These are phyloP conservation scores for Dacryopinax primogenitus DNA, from an alignment of 768 basidiomycete genomes.

Conservation along the genomic window DNA sequence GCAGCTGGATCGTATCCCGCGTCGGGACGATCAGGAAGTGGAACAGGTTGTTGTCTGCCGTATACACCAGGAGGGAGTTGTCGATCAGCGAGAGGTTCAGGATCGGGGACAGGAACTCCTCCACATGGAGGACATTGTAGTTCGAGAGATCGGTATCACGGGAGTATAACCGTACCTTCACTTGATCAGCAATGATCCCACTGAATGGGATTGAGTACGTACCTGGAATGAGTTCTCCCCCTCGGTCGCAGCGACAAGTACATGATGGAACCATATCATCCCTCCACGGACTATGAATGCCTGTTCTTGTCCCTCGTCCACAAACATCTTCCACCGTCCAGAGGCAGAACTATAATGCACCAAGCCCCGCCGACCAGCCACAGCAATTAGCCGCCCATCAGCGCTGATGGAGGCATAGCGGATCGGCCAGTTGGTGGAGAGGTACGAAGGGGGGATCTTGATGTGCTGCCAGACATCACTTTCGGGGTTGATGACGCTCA, in stretches of 20 bases:
- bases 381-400: slow-evolving; percentile 82
- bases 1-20: slow-evolving; percentile 65
- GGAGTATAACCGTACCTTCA: slow-evolving; percentile 82
- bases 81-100: slow-evolving; percentile 85
- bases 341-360: slow-evolving; percentile 89
- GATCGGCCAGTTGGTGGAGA: slow-evolving; percentile 87
- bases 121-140: slow-evolving; percentile 70
- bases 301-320: slow-evolving; percentile 68
- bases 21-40: slow-evolving; percentile 88
- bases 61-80: slow-evolving; percentile 88
- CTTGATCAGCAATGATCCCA: slow-evolving; percentile 9
- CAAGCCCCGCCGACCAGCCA: slow-evolving; percentile 82
- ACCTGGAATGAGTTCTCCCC: slow-evolving; percentile 67
- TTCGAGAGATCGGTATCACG: slow-evolving; percentile 78
- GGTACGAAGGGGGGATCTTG: slow-evolving; percentile 84
- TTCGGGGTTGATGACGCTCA: slow-evolving; percentile 96
- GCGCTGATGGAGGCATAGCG: slow-evolving; percentile 79
- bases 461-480: slow-evolving; percentile 97
- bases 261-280: slow-evolving; percentile 91
- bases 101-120: slow-evolving; percentile 61
- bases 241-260: slow-evolving; percentile 83
- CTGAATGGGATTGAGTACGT: slow-evolving; percentile 17
- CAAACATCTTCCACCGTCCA: slow-evolving; percentile 89
- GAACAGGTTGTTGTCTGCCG: slow-evolving; percentile 79
- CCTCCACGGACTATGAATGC: slow-evolving; percentile 82